phyloP scores from a whole-genome alignment of 2,329 filamentous ascomycete species.

The Botrytis fragariae region DNA sequence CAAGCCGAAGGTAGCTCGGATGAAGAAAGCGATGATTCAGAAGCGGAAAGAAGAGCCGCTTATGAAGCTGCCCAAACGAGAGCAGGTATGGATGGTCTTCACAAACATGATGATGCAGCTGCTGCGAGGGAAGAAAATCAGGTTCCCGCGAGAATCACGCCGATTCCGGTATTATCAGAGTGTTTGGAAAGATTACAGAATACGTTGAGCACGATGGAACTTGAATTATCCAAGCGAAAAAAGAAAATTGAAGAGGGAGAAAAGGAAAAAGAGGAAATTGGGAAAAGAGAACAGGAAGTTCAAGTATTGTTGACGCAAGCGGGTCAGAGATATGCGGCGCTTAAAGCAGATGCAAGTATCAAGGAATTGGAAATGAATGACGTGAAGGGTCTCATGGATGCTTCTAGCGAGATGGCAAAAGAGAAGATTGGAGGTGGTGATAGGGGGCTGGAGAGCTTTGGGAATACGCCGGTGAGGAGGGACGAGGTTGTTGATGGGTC shows the following conservation, averaged over 20 bases:
- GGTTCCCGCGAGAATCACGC: constrained; percentile 62
- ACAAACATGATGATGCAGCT: constrained; percentile 46
- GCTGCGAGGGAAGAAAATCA: constrained; percentile 33
- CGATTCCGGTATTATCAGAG: constrained; percentile 70
- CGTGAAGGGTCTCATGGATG: constrained; percentile 25
- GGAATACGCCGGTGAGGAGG: constrained; percentile 39
- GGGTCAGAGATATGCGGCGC: constrained; percentile 65
- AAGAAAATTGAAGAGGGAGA: constrained; percentile 64
- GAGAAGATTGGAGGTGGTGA: constrained; percentile 25
- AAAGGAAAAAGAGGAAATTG: constrained; percentile 66
- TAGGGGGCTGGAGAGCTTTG: constrained; percentile 42
- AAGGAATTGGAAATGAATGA: constrained; percentile 33
- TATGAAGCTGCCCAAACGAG: constrained; percentile 86
- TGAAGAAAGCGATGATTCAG: constrained; percentile 65
- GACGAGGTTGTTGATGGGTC: constrained; percentile 34
- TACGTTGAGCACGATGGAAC: constrained; percentile 62
- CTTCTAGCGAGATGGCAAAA: constrained; percentile 17
- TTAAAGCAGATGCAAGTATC: constrained; percentile 47
- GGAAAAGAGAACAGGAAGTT: constrained; percentile 71
- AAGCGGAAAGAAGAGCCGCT: constrained; percentile 69
- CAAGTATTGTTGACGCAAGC: constrained; percentile 79
- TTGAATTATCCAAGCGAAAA: constrained; percentile 58
- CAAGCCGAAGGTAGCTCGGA: constrained; percentile 64
- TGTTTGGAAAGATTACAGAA: constrained; percentile 63
- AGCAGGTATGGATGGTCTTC: constrained; percentile 76